Percentiles rank a stretch among this genome's conserved stretches.
Conservation (phyloP, 805 yeast species). For the Metschnikowia drakensbergensis region DNA sequence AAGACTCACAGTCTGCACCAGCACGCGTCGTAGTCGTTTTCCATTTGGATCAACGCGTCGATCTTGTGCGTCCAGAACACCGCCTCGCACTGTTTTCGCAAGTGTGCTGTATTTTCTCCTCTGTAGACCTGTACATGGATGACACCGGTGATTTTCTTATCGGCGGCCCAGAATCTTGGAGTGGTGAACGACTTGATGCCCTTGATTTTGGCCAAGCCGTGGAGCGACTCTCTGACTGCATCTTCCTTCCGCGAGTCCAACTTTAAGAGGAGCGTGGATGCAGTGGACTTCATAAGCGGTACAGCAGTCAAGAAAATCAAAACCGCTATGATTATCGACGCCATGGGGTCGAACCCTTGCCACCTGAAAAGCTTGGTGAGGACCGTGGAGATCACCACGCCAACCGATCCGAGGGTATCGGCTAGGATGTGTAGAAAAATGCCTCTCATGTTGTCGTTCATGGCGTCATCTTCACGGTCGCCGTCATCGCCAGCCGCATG, state of each 20-base stretch:
- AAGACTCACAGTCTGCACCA: slow-evolving; percentile 52
- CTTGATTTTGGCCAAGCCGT: slow-evolving; percentile 62
- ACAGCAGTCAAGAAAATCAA: slow-evolving; percentile 77
- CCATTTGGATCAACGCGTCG: slow-evolving; percentile 64
- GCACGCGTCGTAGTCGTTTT: slow-evolving; percentile 57
- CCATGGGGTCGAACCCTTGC: slow-evolving; percentile 87
- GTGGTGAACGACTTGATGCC: slow-evolving; percentile 85
- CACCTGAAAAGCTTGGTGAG: slow-evolving; percentile 62
- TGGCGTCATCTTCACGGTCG: slow-evolving; percentile 7
- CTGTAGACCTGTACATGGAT: slow-evolving; percentile 71
- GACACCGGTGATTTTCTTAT: slow-evolving; percentile 50
- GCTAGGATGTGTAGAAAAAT: slow-evolving; percentile 91
- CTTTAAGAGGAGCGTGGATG: slow-evolving; percentile 64
- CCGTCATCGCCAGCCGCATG: slow-evolving; percentile 6
- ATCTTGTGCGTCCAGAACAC: slow-evolving; percentile 49
- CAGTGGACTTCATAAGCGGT: slow-evolving; percentile 80
- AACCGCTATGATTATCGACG: slow-evolving; percentile 81
- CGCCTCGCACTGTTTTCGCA: slow-evolving; percentile 57
- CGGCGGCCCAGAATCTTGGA: slow-evolving; percentile 86
- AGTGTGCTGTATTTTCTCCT: slow-evolving; percentile 61
- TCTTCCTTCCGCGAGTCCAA: slow-evolving; percentile 58
- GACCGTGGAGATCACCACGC: slow-evolving; percentile 88
- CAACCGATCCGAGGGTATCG: slow-evolving; percentile 94
- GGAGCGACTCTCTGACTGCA: slow-evolving; percentile 57
- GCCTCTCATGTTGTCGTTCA: slow-evolving; percentile 81